These are phyloP conservation scores for Rhinocladiella similis DNA, from an alignment of 2,329 filamentous ascomycete genomes.

Conservation along the genomic window DNA sequence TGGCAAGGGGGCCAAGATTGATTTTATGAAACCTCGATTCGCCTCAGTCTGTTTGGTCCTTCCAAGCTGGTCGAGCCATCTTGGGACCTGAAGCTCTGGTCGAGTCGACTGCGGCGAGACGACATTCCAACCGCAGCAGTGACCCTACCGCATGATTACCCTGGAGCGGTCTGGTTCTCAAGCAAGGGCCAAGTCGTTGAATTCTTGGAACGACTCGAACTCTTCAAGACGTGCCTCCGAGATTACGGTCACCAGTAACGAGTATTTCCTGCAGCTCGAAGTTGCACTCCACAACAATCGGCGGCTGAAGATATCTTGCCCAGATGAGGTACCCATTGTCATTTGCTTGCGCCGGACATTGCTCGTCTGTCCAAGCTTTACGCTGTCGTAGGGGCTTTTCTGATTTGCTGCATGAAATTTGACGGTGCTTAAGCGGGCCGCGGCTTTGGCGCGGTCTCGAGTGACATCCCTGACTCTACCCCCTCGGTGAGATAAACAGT, in stretches of 20 bases:
- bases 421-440: slow-evolving; percentile 15
- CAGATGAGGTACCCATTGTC: slow-evolving; percentile 4
- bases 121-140: background rate
- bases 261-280: slow-evolving; percentile 25
- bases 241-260: slow-evolving; percentile 1
- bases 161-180: slow-evolving; percentile 12
- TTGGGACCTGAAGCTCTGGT: background rate
- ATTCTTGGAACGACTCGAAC: background rate
- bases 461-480: slow-evolving; percentile 19
- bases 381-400: slow-evolving; percentile 17
- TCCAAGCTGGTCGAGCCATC: background rate
- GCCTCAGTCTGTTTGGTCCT: background rate
- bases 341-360: slow-evolving; percentile 19
- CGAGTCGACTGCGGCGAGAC: background rate
- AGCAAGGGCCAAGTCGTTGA: slow-evolving; percentile 9
- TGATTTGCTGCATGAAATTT: slow-evolving; percentile 24
- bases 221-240: slow-evolving; percentile 1
- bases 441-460: slow-evolving; percentile 13
- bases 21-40: background rate
- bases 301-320: slow-evolving; percentile 2
- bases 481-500: slow-evolving; percentile 25
- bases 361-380: slow-evolving; percentile 14
- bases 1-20: background rate
- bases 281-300: slow-evolving; percentile 15
- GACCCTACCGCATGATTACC: background rate